A percentile compares a stretch with the other conserved stretches of the same genome.
phyloP scores from a whole-genome alignment of 108 stramenopile genomes.

The Fragilaria radians region DNA sequence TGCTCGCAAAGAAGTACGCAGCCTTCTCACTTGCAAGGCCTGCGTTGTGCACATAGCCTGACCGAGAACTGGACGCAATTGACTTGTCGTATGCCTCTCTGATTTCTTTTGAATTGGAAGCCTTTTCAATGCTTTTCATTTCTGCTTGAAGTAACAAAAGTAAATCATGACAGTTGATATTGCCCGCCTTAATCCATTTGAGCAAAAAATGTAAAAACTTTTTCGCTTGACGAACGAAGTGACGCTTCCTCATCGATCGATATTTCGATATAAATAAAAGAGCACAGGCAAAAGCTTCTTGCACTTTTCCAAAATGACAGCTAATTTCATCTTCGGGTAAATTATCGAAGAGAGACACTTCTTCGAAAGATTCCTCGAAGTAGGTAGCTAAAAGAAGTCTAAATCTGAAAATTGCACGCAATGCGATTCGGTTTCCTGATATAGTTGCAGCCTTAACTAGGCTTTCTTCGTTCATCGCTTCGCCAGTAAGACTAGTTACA shows the following conservation, averaged over 20 bases:
- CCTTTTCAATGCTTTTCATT: not conserved
- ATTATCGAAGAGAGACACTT: not conserved
- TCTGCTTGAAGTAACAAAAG: not conserved
- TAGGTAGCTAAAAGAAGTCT: slow-evolving; percentile 18
- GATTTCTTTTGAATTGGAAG: not conserved
- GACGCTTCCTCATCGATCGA: not conserved
- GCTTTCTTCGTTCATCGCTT: not conserved
- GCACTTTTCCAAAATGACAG: not conserved
- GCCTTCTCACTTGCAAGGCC: slow-evolving; percentile 28
- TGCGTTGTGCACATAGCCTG: slow-evolving; percentile 24
- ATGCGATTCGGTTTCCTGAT: not conserved
- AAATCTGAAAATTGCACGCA: slow-evolving; percentile 18
- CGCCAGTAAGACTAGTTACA: not conserved
- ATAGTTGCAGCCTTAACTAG: not conserved
- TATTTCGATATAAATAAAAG: not conserved
- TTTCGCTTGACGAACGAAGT: not conserved
- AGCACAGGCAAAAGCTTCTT: not conserved
- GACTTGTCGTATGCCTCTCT: slow-evolving; percentile 14
- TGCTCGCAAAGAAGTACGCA: slow-evolving; percentile 17
- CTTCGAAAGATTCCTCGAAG: slow-evolving; percentile 7
- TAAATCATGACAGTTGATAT: not conserved
- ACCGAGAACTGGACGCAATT: slow-evolving; percentile 18
- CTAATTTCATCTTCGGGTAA: not conserved
- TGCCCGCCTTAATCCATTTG: not conserved
- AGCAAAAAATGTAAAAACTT: not conserved